Conservation (phyloP, 208 protist genomes). For the Paratrypanosoma confusum region DNA sequence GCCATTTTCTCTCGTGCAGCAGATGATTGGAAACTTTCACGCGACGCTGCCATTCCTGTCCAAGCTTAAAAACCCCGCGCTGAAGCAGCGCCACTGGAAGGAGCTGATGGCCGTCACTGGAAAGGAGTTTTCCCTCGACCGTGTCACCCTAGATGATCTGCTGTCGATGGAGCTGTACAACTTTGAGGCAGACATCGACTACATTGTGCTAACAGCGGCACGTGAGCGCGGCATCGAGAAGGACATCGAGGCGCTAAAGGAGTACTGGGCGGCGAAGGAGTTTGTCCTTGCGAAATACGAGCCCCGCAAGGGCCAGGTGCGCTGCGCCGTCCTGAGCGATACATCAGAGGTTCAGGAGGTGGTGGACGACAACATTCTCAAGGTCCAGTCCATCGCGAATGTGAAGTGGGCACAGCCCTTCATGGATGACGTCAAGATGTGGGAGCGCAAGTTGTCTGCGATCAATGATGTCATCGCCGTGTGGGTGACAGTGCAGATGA, state of each 20-base stretch:
- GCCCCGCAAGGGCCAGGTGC: constrained; percentile 72
- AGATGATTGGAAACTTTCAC: constrained; percentile 92
- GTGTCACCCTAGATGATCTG: constrained; percentile 95
- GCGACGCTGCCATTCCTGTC: constrained; percentile 93
- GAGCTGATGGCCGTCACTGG: constrained; percentile 93
- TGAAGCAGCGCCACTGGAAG: constrained; percentile 96
- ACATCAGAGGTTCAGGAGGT: constrained; percentile 93
- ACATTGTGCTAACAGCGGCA: constrained; percentile 86
- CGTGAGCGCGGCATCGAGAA: constrained; percentile 96
- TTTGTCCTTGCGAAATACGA: constrained; percentile 88
- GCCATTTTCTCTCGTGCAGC: constrained; percentile 84
- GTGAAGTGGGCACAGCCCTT: constrained; percentile 96
- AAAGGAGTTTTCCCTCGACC: constrained; percentile 92
- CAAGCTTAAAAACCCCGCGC: constrained; percentile 95
- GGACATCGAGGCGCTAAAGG: constrained; percentile 88
- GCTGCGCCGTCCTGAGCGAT: constrained; percentile 89
- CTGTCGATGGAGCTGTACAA: constrained; percentile 96
- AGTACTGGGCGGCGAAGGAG: constrained; percentile 89
- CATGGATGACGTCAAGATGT: constrained; percentile 90
- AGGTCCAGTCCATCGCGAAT: constrained; percentile 94
- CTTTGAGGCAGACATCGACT: constrained; percentile 91
- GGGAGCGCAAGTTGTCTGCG: constrained; percentile 92
- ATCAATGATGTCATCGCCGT: constrained; percentile 96
- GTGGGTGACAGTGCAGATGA: constrained; percentile 97
- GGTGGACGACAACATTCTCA: constrained; percentile 98